Conservation (phyloP, 768 basidiomycete species). For the Chlorophyllum brunneum region DNA sequence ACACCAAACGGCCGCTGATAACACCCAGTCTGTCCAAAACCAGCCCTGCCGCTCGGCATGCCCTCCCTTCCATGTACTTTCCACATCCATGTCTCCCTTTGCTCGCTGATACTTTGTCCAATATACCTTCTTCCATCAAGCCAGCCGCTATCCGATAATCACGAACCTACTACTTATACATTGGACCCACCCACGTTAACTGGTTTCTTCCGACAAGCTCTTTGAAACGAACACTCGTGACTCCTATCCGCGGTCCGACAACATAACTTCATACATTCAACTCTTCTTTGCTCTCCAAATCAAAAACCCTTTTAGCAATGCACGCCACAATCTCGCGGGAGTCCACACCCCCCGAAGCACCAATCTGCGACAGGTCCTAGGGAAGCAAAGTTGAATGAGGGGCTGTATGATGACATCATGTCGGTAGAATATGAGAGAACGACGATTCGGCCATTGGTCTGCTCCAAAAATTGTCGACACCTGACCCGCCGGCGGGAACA, state of each 20-base stretch:
- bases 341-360: not conserved
- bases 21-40: not conserved
- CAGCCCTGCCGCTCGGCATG: not conserved
- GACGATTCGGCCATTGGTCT: not conserved
- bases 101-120: not conserved
- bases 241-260: not conserved
- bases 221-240: not conserved
- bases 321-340: not conserved
- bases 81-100: not conserved
- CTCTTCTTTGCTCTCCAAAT: not conserved
- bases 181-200: slow-evolving; percentile 1
- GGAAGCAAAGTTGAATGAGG: no score
- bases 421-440: slow-evolving; percentile 5
- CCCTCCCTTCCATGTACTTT: not conserved
- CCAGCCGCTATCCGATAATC: not conserved
- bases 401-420: slow-evolving; percentile 1
- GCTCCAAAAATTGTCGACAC: not conserved
- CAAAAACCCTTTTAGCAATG: no score
- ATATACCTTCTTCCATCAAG: not conserved
- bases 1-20: not conserved
- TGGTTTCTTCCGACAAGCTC: not conserved
- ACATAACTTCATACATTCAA: not conserved
- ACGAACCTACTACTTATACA: not conserved
- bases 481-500: not conserved
- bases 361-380: not conserved